Conservation (phyloP, 345 rosid genomes). For the Alliaria petiolata region DNA sequence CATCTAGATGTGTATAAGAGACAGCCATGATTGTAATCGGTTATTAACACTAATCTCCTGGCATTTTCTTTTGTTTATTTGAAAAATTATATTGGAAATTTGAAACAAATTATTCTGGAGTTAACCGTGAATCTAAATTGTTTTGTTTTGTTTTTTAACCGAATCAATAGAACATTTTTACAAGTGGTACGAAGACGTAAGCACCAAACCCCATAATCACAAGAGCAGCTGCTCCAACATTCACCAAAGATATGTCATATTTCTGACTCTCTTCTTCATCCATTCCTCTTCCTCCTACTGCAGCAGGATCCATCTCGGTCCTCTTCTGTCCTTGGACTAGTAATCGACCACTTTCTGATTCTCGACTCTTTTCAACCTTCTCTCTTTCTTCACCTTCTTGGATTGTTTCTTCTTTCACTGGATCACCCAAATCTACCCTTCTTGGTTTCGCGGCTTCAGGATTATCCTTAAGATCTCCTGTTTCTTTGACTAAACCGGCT, state of each 20-base stretch:
- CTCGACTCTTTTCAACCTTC: background rate
- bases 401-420: background rate
- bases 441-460: background rate
- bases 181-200: conserved; percentile 24
- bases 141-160: background rate
- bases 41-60: background rate
- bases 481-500: conserved; percentile 1
- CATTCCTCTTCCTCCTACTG: background rate
- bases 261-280: background rate
- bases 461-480: background rate
- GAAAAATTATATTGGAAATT: background rate
- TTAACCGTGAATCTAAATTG: too few relatives aligned
- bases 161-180: conserved; percentile 20
- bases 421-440: background rate
- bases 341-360: background rate
- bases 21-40: background rate
- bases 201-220: conserved; percentile 37
- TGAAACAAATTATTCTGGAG: background rate
- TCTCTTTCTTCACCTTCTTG: background rate
- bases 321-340: background rate
- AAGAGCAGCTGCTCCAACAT: conserved; percentile 34
- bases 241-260: conserved; percentile 13
- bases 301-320: background rate
- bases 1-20: too few relatives aligned
- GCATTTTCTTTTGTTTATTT: background rate